Percentiles rank a stretch among this genome's conserved stretches.
Conservation (phyloP, 1,284 basidiomycete genomes). For the Pholiota adiposa region DNA sequence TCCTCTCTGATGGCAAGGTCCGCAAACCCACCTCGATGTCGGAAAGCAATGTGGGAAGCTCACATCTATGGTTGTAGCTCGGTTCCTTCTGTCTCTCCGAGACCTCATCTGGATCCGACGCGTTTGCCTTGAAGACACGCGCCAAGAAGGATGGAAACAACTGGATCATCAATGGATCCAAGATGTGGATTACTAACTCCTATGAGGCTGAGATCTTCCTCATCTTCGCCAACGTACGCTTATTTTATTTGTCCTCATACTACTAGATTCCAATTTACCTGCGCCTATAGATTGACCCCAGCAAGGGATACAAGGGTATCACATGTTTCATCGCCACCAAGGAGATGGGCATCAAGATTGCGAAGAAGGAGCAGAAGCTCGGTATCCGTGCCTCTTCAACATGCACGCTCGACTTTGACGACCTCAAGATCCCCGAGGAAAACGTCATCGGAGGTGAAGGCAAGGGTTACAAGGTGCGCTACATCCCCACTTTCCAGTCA, state of each 20-base stretch:
- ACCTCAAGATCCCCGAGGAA: constrained; percentile 89
- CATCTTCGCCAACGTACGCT: constrained; percentile 88
- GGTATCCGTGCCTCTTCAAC: constrained; percentile 98
- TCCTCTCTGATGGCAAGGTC: constrained; percentile 80
- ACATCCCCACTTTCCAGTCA: neutral
- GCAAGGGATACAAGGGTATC: constrained; percentile 98
- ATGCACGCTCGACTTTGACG: constrained; percentile 96
- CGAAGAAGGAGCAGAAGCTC: constrained; percentile 99
- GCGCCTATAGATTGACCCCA: constrained; percentile 72
- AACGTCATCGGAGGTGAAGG: constrained; percentile 95
- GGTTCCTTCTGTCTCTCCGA: constrained; percentile 98
- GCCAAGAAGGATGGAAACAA: constrained; percentile 85
- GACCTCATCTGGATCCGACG: constrained; percentile 92
- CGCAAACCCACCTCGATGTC: constrained; percentile 21
- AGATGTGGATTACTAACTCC: constrained; percentile 99
- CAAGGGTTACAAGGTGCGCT: constrained; percentile 86
- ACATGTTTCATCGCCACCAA: constrained; percentile 97
- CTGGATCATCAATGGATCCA: constrained; percentile 92
- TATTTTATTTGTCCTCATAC: neutral
- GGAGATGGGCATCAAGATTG: constrained; percentile 96
- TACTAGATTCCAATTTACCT: neutral
- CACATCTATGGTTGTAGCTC: constrained; percentile 54
- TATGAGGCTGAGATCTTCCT: constrained; percentile 94
- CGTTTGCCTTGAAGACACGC: constrained; percentile 94
- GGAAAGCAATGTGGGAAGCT: neutral